Base-by-base conservation (phyloP, 805 yeast genomes). In the Dipodascopsis tothii region DNA sequence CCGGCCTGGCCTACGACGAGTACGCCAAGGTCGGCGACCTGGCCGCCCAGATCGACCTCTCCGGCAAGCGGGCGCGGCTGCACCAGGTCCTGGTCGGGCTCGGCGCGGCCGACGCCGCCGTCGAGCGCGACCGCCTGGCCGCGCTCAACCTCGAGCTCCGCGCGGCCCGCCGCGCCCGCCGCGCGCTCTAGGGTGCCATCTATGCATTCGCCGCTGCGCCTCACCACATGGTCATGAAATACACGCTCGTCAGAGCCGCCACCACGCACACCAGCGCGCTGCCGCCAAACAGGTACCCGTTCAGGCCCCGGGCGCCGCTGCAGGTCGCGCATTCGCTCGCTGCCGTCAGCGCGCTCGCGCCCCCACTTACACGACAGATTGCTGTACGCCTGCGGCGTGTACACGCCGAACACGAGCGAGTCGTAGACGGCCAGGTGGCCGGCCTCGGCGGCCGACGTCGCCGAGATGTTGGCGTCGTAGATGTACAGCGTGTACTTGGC, bases 401-500 rank as follows among this genome's bases (percentile, higher is more conserved):
- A 67, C 37, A 68, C 55, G 21, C 68, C 70, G 45, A 67, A 66
- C 5, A 51, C 42, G 36, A 54, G 61, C 32, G 43, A 33, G 27
- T 49, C 33, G 40, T 58, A 57, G 3, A 66, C 53, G n/a, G 57
- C 46, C 36, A 67, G 54, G 28, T 54, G 50, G 1, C 71, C 71
- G 2, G 69, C 68, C 1, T 50, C 36, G 2, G 66, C 59, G 3
- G 47, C 43, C 2, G 58, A 59, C n/a, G 58, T 37, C 20, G 57
- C 44, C 11, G 58, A 52, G 7, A 53, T 49, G 17, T 51, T 41
- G 3, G 69, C 51, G 45, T 67, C 68, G 48, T 60, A 66, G 22
- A 67, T 64, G 20, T 51, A 41, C 21, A 67, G 61, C 1, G 65
- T 65, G 46, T 67, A 67, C 41, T 59, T 48, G 19, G 69, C 64